Evolutionary conservation across 176 grass and related monocot species (phyloP), one percentile per base, ranked within the genome.

Genomic region (Thalia dealbata): DNA sequence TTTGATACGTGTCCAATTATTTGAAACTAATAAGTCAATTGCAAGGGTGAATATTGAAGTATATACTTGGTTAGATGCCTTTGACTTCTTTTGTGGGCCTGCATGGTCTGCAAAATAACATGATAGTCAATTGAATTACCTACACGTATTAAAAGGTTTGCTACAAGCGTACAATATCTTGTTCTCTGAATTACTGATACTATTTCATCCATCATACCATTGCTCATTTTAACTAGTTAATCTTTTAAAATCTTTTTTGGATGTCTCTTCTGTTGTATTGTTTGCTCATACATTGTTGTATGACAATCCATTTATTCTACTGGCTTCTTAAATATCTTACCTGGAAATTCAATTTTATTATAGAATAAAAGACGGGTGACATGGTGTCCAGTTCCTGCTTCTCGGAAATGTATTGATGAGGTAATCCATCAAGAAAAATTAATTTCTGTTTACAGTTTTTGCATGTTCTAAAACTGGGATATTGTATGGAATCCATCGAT

Each of bases 301-400:
- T 27, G 29, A 27, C 67, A 56, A 64, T 50, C 3, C 55, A 70
- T 72, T 74, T 75, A 50, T 13, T 73, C 19, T 78, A 67, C 18
- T 12, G 21, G 16, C 18, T 42, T n/a, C 18, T 68, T 58, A 42
- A 68, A 68, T 43, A 43, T 16, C 65, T 68, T 10, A 67, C 29
- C 18, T 41, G 8, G 32, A 67, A 52, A 50, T 82, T 24, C 50
- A 23, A 35, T 43, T 79, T 77, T 38, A 86, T 87, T 75, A 76
- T 80, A 92, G 82, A 85, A 90, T 68, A 96, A 92, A 86, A 92
- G 89, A 78, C 79, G 92, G 69, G 78, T 83, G 70, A 96, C 92
- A 63, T 96, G 89, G 92, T 96, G 92, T 71, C 76, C 89, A 79
- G 78, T 79, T 52, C 84, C 78, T 72, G 78, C 50, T 50, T 73